These are phyloP conservation scores for Jacaranda mimosifolia DNA, from an alignment of 257 asterid genomes.

Conservation along the genomic window DNA sequence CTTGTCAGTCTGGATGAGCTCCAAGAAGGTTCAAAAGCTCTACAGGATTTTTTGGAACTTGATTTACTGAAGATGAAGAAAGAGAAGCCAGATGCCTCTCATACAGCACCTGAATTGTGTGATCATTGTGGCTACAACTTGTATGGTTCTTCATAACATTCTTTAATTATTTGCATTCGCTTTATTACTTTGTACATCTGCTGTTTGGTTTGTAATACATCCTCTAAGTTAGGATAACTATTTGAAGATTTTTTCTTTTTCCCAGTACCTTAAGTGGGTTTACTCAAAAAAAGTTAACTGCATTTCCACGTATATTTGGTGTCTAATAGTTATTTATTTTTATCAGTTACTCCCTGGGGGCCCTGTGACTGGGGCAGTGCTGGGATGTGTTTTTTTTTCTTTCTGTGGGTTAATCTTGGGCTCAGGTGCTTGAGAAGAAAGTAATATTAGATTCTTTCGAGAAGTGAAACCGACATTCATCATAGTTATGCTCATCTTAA, in stretches of 20 bases:
- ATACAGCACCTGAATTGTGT: slow-evolving; percentile 51
- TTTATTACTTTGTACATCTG: neutral
- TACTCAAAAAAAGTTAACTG: too few relatives aligned
- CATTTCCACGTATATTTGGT: too few relatives aligned
- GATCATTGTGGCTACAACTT: slow-evolving; percentile 86
- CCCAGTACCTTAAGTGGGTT: too few relatives aligned
- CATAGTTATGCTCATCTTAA: slow-evolving; percentile 5
- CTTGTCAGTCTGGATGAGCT: slow-evolving; percentile 77
- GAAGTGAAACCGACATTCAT: too few relatives aligned
- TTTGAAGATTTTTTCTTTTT: too few relatives aligned
- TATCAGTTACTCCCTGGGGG: too few relatives aligned
- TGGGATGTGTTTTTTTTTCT: too few relatives aligned
- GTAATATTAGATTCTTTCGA: too few relatives aligned
- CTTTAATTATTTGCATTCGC: slow-evolving; percentile 21
- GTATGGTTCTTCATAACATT: slow-evolving; percentile 46
- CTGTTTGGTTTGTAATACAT: neutral
- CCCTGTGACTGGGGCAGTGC: too few relatives aligned
- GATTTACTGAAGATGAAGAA: slow-evolving; percentile 75
- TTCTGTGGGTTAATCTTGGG: too few relatives aligned
- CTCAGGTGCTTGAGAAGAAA: too few relatives aligned
- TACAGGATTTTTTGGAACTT: slow-evolving; percentile 62
- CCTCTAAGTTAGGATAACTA: neutral
- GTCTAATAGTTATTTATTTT: too few relatives aligned
- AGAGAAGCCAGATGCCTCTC: slow-evolving; percentile 59
- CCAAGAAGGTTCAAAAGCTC: slow-evolving; percentile 37